Percentiles rank a stretch among this genome's conserved stretches.
phyloP scores from a whole-genome alignment of 2,329 filamentous ascomycete species.

The Akanthomyces dipterigenus region DNA sequence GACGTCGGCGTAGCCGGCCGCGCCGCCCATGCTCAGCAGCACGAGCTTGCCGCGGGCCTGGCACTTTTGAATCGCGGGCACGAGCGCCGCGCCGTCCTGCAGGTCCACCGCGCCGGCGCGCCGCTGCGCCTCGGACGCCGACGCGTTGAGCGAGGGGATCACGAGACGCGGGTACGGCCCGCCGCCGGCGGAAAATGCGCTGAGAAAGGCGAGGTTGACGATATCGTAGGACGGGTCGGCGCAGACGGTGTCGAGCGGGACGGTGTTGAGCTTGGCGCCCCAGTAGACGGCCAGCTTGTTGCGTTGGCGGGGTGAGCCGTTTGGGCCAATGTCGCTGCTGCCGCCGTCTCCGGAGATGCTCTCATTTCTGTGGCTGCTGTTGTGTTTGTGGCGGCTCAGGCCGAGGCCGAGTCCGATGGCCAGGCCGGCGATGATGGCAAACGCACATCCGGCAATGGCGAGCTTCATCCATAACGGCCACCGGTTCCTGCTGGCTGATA shows the following conservation, averaged over 20 bases:
- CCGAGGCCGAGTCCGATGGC: conserved; percentile 2
- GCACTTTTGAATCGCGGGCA: conserved; percentile 41
- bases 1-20: conserved; percentile 59
- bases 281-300: conserved; percentile 17
- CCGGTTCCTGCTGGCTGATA: background rate
- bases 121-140: conserved; percentile 12
- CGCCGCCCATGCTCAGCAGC: conserved; percentile 62
- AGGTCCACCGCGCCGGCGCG: conserved; percentile 16
- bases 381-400: background rate
- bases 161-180: conserved; percentile 12
- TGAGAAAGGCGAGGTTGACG: conserved; percentile 19
- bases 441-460: background rate
- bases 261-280: conserved; percentile 15
- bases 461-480: conserved; percentile 1
- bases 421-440: background rate
- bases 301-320: background rate
- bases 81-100: conserved; percentile 16
- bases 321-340: background rate
- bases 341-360: background rate
- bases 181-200: conserved; percentile 14
- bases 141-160: background rate
- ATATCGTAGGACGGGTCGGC: conserved; percentile 16
- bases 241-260: conserved; percentile 15
- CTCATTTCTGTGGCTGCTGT: background rate
- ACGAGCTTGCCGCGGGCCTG: conserved; percentile 61